A percentile compares a stretch with the other conserved stretches of the same genome.
These are phyloP conservation scores for Euphorbia celastroides DNA, from an alignment of 441 rosid species.

Conservation along the genomic window DNA sequence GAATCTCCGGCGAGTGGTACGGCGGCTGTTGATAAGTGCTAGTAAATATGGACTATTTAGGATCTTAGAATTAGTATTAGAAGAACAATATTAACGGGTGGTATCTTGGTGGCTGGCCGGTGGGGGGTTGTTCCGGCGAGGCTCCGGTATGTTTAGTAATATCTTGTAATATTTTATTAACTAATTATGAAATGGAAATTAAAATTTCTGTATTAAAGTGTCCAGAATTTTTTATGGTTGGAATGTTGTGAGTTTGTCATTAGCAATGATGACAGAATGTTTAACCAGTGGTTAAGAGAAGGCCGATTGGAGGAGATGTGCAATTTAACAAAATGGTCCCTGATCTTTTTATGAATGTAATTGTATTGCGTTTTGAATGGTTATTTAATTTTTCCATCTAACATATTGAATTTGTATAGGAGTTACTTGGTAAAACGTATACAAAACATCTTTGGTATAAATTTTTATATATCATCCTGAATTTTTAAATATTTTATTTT, in stretches of 20 bases:
- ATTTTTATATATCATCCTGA: too few relatives aligned
- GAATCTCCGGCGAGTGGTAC: neutral
- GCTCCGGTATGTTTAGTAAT: neutral
- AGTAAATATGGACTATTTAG: slow-evolving; percentile 10
- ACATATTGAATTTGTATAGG: too few relatives aligned
- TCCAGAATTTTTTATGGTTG: neutral
- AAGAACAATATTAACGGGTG: neutral
- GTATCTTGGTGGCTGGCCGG: slow-evolving; percentile 3
- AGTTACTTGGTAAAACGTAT: too few relatives aligned
- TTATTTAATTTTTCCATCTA: too few relatives aligned
- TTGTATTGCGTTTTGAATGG: too few relatives aligned
- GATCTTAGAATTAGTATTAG: too few relatives aligned
- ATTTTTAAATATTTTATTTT: too few relatives aligned
- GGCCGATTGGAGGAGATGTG: neutral
- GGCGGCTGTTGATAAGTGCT: slow-evolving; percentile 2
- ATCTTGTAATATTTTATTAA: neutral
- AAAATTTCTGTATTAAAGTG: neutral
- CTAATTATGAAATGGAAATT: neutral
- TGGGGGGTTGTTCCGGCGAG: too few relatives aligned
- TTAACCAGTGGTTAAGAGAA: neutral
- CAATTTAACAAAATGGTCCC: too few relatives aligned
- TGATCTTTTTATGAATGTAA: neutral
- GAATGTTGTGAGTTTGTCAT: neutral
- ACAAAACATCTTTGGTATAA: too few relatives aligned
- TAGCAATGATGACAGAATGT: neutral